These are phyloP conservation scores for Quercus glauca DNA, from an alignment of 306 rosid species.

Conservation along the genomic window DNA sequence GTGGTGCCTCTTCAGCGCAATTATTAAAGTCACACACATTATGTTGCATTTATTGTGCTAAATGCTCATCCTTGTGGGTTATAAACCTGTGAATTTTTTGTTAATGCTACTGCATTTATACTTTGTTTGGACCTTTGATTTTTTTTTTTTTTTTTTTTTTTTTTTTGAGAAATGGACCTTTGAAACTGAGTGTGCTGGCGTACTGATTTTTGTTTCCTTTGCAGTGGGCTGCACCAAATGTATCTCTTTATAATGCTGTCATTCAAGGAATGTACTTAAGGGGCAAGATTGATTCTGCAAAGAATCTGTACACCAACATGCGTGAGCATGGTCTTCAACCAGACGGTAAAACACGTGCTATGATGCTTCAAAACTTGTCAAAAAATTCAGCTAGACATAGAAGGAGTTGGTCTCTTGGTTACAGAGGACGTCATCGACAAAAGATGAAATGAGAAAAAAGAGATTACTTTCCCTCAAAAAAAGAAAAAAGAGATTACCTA, in stretches of 20 bases:
- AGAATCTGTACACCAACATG: constrained; percentile 61
- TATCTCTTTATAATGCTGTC: constrained; percentile 65
- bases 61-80: not conserved
- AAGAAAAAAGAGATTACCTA: not conserved
- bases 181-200: not conserved
- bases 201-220: constrained; percentile 22
- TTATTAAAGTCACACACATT: too few relatives aligned
- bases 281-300: constrained; percentile 52
- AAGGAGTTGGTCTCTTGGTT: constrained; percentile 21
- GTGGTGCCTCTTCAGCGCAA: not conserved
- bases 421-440: constrained; percentile 26
- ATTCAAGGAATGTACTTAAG: constrained; percentile 81
- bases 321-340: constrained; percentile 51
- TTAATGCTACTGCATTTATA: not conserved
- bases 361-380: constrained; percentile 59
- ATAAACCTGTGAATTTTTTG: not conserved
- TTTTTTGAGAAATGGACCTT: not conserved
- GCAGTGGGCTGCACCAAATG: constrained; percentile 49
- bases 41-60: too few relatives aligned
- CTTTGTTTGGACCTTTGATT: not conserved
- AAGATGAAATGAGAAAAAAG: constrained; percentile 7
- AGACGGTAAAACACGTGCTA: constrained; percentile 68
- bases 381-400: constrained; percentile 11
- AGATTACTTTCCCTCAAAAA: not conserved
- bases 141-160: too few relatives aligned